Percentiles rank a stretch among this genome's conserved stretches.
Evolutionary conservation across 257 asterid genomes (phyloP).

Genomic region (Osmanthus fragrans): DNA sequence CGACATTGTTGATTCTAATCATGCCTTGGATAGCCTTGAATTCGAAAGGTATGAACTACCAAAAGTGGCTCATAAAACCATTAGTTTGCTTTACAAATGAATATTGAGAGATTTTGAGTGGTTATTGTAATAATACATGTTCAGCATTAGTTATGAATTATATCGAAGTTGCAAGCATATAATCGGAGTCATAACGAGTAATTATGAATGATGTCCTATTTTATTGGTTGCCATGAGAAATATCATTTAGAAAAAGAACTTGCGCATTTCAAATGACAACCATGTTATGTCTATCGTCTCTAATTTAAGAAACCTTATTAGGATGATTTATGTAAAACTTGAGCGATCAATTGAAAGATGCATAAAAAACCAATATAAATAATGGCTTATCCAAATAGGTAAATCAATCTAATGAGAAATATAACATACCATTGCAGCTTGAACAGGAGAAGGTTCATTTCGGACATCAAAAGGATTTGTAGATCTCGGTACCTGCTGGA

Average conservation of each 20-base stretch:
- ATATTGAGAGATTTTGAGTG: not conserved
- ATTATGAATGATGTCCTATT: constrained; percentile 10
- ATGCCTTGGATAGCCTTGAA: not conserved
- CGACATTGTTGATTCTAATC: not conserved
- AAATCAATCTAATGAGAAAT: constrained; percentile 14
- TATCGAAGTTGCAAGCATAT: not conserved
- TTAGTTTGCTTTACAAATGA: not conserved
- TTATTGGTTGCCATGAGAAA: constrained; percentile 10
- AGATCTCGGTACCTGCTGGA: constrained; percentile 62
- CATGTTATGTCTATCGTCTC: constrained; percentile 1
- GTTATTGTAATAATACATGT: not conserved
- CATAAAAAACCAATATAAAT: not conserved
- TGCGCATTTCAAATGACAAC: not conserved
- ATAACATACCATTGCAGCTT: constrained; percentile 54
- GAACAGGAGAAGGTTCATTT: constrained; percentile 62
- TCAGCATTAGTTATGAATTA: not conserved
- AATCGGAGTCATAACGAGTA: not conserved
- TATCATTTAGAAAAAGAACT: not conserved
- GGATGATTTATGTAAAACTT: not conserved
- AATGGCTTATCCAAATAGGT: constrained; percentile 3
- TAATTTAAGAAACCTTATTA: not conserved
- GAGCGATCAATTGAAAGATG: not conserved
- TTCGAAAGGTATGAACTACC: not conserved
- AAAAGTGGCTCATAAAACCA: not conserved
- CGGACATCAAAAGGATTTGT: constrained; percentile 82